phyloP scores from a whole-genome alignment of 1,139 yeast species.

The Suhomyces bokatorum region DNA sequence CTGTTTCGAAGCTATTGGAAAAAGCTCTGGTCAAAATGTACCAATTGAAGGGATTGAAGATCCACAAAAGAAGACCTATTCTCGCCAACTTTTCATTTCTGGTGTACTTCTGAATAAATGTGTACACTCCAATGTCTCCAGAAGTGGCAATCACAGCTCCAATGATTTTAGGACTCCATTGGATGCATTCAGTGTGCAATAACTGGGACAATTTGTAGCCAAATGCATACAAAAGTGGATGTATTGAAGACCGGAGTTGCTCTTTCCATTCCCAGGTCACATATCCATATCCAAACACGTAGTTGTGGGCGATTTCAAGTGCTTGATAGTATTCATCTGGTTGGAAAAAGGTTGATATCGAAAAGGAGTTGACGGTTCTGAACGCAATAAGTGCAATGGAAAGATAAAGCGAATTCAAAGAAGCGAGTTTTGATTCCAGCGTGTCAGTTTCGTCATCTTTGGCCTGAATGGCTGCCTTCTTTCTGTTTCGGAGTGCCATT shows the following conservation, averaged over 20 bases:
- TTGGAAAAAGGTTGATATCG: slow-evolving; percentile 78
- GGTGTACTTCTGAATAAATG: slow-evolving; percentile 44
- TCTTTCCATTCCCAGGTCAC: slow-evolving; percentile 94
- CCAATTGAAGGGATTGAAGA: slow-evolving; percentile 82
- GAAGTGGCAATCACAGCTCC: slow-evolving; percentile 71
- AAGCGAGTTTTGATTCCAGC: too few relatives aligned
- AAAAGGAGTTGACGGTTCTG: slow-evolving; percentile 63
- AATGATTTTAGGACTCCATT: slow-evolving; percentile 57
- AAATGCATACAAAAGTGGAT: slow-evolving; percentile 68
- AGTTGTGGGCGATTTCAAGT: slow-evolving; percentile 83
- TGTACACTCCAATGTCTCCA: slow-evolving; percentile 65
- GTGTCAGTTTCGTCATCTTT: background rate
- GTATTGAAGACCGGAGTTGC: slow-evolving; percentile 73
- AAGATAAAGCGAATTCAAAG: background rate
- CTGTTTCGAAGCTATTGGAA: slow-evolving; percentile 79
- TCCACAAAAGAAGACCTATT: slow-evolving; percentile 51
- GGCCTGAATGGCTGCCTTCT: background rate
- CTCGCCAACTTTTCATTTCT: slow-evolving; percentile 42
- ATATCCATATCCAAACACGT: slow-evolving; percentile 78
- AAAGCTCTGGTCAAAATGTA: slow-evolving; percentile 79
- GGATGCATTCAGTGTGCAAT: slow-evolving; percentile 11
- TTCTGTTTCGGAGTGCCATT: slow-evolving; percentile 4
- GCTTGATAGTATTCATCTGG: slow-evolving; percentile 96
- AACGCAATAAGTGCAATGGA: slow-evolving; percentile 14
- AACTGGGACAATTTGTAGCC: slow-evolving; percentile 31